phyloP scores from a whole-genome alignment of 768 basidiomycete genomes.

The Boletus patriciae region DNA sequence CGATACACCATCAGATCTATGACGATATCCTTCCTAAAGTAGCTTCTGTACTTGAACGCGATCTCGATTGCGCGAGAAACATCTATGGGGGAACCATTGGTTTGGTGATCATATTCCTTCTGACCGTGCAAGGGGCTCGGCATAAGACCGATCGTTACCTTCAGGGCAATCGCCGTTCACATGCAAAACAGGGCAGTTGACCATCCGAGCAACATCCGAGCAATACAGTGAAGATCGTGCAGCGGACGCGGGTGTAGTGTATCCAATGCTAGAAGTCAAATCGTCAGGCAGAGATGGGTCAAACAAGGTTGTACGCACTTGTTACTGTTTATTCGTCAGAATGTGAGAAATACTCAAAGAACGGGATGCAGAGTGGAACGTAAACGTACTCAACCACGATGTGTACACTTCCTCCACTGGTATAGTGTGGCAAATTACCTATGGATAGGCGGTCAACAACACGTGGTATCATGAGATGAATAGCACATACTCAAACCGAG shows the following conservation, averaged over 20 bases:
- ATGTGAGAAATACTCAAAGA: slow-evolving; percentile 1
- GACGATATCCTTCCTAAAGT: slow-evolving; percentile 90
- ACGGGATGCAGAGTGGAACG: slow-evolving; percentile 27
- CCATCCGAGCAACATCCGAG: slow-evolving; percentile 87
- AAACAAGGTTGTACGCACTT: slow-evolving; percentile 41
- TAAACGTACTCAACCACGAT: slow-evolving; percentile 86
- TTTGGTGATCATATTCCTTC: neutral
- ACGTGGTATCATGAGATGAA: neutral
- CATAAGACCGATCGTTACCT: slow-evolving; percentile 39
- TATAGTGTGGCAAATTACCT: slow-evolving; percentile 90
- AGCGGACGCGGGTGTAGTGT: slow-evolving; percentile 83
- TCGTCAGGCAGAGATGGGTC: neutral
- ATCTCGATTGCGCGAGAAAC: slow-evolving; percentile 82
- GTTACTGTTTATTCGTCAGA: slow-evolving; percentile 42
- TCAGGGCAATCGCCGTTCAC: slow-evolving; percentile 92
- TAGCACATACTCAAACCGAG: slow-evolving; percentile 71
- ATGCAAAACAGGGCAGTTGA: slow-evolving; percentile 84
- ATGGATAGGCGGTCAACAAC: neutral
- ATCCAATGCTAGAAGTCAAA: slow-evolving; percentile 67
- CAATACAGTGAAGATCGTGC: slow-evolving; percentile 87
- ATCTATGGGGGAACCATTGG: slow-evolving; percentile 43
- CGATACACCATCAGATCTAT: slow-evolving; percentile 89
- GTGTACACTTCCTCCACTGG: slow-evolving; percentile 87
- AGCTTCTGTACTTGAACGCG: slow-evolving; percentile 84
- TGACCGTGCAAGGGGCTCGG: neutral